Evolutionary conservation across 768 basidiomycete genomes (phyloP).

Genomic region (Sarcomyxa edulis): DNA sequence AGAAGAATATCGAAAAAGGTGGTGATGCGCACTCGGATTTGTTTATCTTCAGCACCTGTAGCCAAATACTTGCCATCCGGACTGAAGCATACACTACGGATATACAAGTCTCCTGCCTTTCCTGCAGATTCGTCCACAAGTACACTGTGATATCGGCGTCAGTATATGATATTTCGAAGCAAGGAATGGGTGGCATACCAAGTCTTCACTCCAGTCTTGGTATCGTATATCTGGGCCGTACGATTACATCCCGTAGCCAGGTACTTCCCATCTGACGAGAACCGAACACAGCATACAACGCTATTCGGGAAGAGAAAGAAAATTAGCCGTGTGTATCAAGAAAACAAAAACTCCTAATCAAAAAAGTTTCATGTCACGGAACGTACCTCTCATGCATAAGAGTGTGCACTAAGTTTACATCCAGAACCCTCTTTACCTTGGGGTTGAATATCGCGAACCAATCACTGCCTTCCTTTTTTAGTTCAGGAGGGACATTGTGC

Average conservation of each 20-base stretch:
- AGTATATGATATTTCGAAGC: constrained; percentile 7
- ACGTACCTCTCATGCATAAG: constrained; percentile 77
- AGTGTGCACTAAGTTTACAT: constrained; percentile 75
- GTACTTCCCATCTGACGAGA: constrained; percentile 89
- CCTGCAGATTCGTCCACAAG: constrained; percentile 72
- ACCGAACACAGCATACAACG: constrained; percentile 84
- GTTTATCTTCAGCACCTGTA: constrained; percentile 92
- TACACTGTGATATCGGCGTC: constrained; percentile 41
- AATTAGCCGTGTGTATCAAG: constrained; percentile 6
- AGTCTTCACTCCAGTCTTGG: constrained; percentile 79
- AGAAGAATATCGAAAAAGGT: constrained; percentile 5
- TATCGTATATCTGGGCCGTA: constrained; percentile 93
- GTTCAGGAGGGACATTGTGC: constrained; percentile 40
- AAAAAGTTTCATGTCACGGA: constrained; percentile 1
- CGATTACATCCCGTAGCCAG: constrained; percentile 92
- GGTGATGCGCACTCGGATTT: constrained; percentile 65
- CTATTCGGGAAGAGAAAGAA: constrained; percentile 24
- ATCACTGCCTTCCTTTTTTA: constrained; percentile 66
- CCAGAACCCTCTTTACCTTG: constrained; percentile 62
- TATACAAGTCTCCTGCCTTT: constrained; percentile 82
- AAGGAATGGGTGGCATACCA: constrained; percentile 49
- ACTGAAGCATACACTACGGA: constrained; percentile 90
- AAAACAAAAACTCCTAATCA: constrained; percentile 3
- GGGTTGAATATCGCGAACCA: constrained; percentile 88
- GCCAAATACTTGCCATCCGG: constrained; percentile 91